Evolutionary conservation across 768 basidiomycete species (phyloP), one percentile per base, ranked within the genome.

Genomic region (Xanthoconium purpureum): DNA sequence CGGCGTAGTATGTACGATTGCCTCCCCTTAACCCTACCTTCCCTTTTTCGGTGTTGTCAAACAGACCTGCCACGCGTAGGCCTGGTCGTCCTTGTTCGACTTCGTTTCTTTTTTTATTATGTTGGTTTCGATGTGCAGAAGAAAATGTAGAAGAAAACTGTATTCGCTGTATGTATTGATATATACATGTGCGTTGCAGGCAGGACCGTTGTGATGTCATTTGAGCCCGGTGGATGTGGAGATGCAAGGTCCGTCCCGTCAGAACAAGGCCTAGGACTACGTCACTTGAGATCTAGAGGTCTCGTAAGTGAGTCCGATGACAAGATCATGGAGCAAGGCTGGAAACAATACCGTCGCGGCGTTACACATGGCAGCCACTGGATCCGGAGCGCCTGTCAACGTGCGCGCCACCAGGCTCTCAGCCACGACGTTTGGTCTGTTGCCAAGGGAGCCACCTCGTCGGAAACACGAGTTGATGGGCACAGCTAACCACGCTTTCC

Each of bases 311-410:
- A n/a, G 17, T 17, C 29, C 17, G 10, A 24, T 24, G 4, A 18
- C 10, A 45, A 18, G 36, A 35, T n/a, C 30, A 24, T 49, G 33
- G 35, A n/a, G 7, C 36, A 11, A 30, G n/a, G n/a, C 42, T n/a
- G 32, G 20, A 48, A 40, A 37, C 20, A 29, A 10, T 59, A 84
- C 82, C 3, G 78, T 75, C 0, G 74, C 70, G 2, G 80, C 62
- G 61, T 84, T 77, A 59, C 84, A 86, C 82, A 84, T 79, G 3
- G 79, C 84, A 29, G 71, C 65, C 2, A 79, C 24, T 24, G 24
- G n/a, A n/a, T n/a, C 77, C 5, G 75, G 70, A 1, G 75, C 62
- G 8, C 69, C 69, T 1, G 78, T 80, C 58, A 78, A 69, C 1
- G 83, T 84, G 17, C 45, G 45, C 17, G 30, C 45, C 6, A 32